phyloP scores from a whole-genome alignment of 2,329 filamentous ascomycete genomes.

The Talaromyces sp. region DNA sequence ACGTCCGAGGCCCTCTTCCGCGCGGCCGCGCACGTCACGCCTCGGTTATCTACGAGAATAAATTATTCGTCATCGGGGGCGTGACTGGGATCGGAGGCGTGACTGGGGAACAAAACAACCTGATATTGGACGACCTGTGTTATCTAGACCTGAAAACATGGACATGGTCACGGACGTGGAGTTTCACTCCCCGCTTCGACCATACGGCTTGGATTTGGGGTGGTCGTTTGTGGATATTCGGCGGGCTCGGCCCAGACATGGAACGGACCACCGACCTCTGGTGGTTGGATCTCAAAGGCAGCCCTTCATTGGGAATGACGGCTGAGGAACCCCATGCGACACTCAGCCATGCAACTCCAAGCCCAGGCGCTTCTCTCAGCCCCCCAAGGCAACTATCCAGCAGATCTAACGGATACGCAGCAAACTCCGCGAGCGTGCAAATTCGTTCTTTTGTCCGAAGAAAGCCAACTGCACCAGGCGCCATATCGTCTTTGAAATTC shows the following conservation, averaged over 20 bases:
- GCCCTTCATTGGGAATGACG: constrained; percentile 72
- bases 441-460: constrained; percentile 49
- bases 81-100: constrained; percentile 92
- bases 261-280: constrained; percentile 93
- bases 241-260: constrained; percentile 92
- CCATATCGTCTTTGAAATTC: constrained; percentile 87
- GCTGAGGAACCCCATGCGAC: constrained; percentile 46
- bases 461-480: constrained; percentile 66
- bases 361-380: constrained; percentile 32
- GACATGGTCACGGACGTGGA: constrained; percentile 95
- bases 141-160: constrained; percentile 96
- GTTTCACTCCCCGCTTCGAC: constrained; percentile 90
- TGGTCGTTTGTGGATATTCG: constrained; percentile 93
- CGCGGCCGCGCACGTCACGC: constrained; percentile 90
- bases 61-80: constrained; percentile 92
- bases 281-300: constrained; percentile 94
- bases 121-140: constrained; percentile 91
- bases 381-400: constrained; percentile 30
- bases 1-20: constrained; percentile 77
- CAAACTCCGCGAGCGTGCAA: constrained; percentile 62
- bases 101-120: constrained; percentile 76
- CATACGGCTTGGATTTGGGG: constrained; percentile 93
- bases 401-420: constrained; percentile 59
- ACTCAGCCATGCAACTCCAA: constrained; percentile 32
- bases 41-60: constrained; percentile 91